Percentiles rank a stretch among this genome's conserved stretches.
Evolutionary conservation across 208 protist genomes (phyloP).

Genomic region (Tritrichomonas musculus): DNA sequence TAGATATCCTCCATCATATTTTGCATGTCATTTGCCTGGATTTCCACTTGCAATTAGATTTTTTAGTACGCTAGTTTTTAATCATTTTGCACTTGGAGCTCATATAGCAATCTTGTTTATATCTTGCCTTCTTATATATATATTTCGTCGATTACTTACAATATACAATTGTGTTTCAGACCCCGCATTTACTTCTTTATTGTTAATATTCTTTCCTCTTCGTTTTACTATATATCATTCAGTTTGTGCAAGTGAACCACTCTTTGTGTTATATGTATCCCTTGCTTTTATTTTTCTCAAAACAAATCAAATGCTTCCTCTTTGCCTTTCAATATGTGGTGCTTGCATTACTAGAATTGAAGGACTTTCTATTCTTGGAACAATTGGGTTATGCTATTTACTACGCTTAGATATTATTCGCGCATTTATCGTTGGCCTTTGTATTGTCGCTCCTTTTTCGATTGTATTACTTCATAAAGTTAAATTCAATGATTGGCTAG

Average conservation of each 20-base stretch:
- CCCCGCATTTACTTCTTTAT: not conserved
- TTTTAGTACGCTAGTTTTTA: not conserved
- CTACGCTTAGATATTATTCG: not conserved
- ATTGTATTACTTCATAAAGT: not conserved
- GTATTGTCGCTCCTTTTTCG: not conserved
- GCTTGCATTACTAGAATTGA: not conserved
- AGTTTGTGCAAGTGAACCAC: constrained; percentile 7
- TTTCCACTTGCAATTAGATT: not conserved
- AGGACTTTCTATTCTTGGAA: not conserved
- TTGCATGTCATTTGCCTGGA: constrained; percentile 12
- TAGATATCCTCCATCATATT: not conserved
- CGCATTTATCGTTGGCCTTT: not conserved
- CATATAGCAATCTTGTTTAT: not conserved
- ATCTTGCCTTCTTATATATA: not conserved
- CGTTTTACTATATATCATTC: not conserved
- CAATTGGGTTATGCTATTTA: not conserved
- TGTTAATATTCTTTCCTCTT: not conserved
- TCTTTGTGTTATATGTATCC: not conserved
- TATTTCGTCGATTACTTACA: not conserved
- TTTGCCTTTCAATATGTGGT: not conserved
- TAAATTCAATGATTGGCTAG: not conserved
- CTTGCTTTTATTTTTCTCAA: constrained; percentile 1
- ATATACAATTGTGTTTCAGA: not conserved
- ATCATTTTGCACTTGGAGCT: not conserved
- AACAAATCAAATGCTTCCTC: not conserved